phyloP scores from a whole-genome alignment of 352 stramenopile species.

The Pythium vanterpoolii region DNA sequence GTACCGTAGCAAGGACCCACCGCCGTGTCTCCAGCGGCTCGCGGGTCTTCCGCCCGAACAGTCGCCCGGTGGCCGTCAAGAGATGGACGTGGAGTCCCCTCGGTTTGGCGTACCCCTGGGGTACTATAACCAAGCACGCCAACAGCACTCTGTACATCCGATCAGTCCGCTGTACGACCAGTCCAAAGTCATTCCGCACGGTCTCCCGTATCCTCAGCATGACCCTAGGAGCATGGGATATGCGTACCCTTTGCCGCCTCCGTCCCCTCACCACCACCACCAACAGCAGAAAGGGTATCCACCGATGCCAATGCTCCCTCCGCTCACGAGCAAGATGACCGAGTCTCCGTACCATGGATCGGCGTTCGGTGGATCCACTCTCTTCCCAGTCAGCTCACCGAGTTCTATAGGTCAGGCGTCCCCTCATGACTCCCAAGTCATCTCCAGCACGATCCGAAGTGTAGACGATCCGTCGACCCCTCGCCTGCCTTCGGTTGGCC shows the following conservation, averaged over 20 bases:
- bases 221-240: neutral
- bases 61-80: slow-evolving; percentile 13
- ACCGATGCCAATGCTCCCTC: slow-evolving; percentile 2
- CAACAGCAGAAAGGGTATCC: neutral
- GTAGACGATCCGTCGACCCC: slow-evolving; percentile 2
- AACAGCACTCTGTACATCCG: neutral
- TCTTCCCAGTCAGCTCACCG: neutral
- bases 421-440: slow-evolving; percentile 12
- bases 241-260: neutral
- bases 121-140: slow-evolving; percentile 1
- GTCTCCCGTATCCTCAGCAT: slow-evolving; percentile 1
- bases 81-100: slow-evolving; percentile 7
- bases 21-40: slow-evolving; percentile 18
- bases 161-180: slow-evolving; percentile 10
- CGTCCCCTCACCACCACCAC: neutral
- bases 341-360: neutral
- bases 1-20: slow-evolving; percentile 19
- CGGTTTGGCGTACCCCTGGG: neutral
- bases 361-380: neutral
- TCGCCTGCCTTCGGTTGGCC: neutral
- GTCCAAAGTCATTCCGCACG: slow-evolving; percentile 4
- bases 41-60: slow-evolving; percentile 5
- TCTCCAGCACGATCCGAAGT: slow-evolving; percentile 11
- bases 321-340: slow-evolving; percentile 1
- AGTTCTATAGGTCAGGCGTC: slow-evolving; percentile 4